Evolutionary conservation across 257 asterid species (phyloP), one percentile per base, ranked within the genome.

Genomic region (Leonotis leonurus): DNA sequence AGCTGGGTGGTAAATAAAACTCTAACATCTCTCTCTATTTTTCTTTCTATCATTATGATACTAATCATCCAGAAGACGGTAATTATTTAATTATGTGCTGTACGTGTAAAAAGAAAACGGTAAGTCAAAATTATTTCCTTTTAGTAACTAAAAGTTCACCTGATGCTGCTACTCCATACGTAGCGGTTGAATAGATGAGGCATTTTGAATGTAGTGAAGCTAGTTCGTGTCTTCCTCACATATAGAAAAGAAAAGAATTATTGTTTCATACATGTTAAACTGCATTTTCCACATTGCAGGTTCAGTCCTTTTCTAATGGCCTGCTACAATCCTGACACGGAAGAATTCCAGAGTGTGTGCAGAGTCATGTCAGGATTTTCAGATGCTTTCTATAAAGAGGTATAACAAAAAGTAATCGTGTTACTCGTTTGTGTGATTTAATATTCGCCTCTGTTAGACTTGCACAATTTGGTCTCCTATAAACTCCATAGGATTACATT

Each of bases 361-460:
- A 93, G 97, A 14, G 97, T 85, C 70, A 87, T 83, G 96, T 87
- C 96, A 33, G 96, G 93, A 68, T 83, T 90, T 75, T 87, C 97
- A 29, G 97, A 90, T 71, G 82, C 90, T 60, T 90, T 90, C 52
- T 90, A 90, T 67, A 72, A 10, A 41, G 86, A 90, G 97, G 97
- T 80, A 78, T 8, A 29, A 17, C 18, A 30, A 13, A 40, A 45
- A 51, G 26, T 48, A 54, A 21, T 53, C n/a, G n/a, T n/a, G n/a
- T n/a, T n/a, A n/a, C n/a, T n/a, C n/a, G n/a, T n/a, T n/a, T n/a
- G n/a, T n/a, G n/a, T n/a, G n/a, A n/a, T n/a, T n/a, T n/a, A n/a
- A n/a, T n/a, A n/a, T n/a, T n/a, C n/a, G n/a, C n/a, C 13, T 35
- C 40, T 9, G 1, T 2, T 13, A 35, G 40, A 35, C 40, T 35